Percentiles rank a stretch among this genome's conserved stretches.
These are phyloP conservation scores for Apiotrichum gamsii DNA, from an alignment of 1,284 basidiomycete genomes.

Conservation along the genomic window DNA sequence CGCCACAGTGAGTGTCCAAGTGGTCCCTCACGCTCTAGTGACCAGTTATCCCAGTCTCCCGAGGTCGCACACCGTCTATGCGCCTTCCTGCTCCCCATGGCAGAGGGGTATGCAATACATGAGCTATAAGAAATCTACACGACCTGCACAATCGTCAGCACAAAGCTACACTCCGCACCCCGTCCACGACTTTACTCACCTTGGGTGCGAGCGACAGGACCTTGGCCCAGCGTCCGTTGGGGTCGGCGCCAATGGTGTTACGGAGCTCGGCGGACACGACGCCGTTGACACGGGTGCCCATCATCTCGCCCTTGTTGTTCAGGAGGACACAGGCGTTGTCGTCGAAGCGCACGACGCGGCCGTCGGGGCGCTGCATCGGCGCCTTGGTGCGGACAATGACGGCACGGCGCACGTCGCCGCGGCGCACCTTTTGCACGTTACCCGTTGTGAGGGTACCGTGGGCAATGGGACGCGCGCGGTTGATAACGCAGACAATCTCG, in stretches of 20 bases:
- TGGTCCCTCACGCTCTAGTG: no score
- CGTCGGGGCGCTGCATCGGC: slow-evolving; percentile 37
- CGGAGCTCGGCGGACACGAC: slow-evolving; percentile 86
- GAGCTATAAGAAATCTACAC: background rate
- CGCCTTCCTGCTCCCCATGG: no score
- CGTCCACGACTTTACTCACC: slow-evolving; percentile 50
- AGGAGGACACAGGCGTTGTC: slow-evolving; percentile 95
- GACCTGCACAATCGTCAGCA: slow-evolving; percentile 4
- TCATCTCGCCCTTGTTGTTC: slow-evolving; percentile 95
- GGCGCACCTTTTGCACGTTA: slow-evolving; percentile 63
- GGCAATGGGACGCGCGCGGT: slow-evolving; percentile 75
- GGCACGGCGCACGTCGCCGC: slow-evolving; percentile 88
- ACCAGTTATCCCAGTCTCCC: no score
- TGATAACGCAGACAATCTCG: slow-evolving; percentile 95
- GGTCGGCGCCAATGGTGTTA: slow-evolving; percentile 41
- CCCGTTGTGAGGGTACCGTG: slow-evolving; percentile 43
- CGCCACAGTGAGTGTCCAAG: no score
- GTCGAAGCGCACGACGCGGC: slow-evolving; percentile 61
- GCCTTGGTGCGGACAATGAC: slow-evolving; percentile 81
- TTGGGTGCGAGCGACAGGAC: slow-evolving; percentile 87
- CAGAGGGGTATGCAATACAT: slow-evolving; percentile 10
- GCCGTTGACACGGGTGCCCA: slow-evolving; percentile 90
- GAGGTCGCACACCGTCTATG: no score
- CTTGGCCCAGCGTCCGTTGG: slow-evolving; percentile 80
- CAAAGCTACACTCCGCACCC: background rate